Evolutionary conservation across 805 yeast species (phyloP).

Genomic region (Hanseniaspora jakobsenii): DNA sequence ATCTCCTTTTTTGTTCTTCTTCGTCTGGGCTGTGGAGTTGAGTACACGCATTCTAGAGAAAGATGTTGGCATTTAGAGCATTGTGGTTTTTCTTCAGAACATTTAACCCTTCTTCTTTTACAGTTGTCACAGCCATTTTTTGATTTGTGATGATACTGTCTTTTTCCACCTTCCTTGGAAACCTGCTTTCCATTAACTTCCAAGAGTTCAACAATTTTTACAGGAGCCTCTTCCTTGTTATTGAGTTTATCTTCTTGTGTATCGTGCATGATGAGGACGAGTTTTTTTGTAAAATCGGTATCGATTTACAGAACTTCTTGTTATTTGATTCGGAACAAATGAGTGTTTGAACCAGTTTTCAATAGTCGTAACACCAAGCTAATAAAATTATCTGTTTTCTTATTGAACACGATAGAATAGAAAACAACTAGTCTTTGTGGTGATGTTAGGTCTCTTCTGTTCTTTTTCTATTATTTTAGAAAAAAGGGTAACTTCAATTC

Average conservation of each 20-base stretch:
- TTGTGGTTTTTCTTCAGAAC: constrained; percentile 74
- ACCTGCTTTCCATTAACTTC: constrained; percentile 32
- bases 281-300: too few relatives aligned
- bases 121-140: constrained; percentile 84
- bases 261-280: too few relatives aligned
- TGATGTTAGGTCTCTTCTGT: too few relatives aligned
- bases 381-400: too few relatives aligned
- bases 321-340: too few relatives aligned
- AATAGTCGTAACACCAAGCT: too few relatives aligned
- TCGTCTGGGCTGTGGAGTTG: constrained; percentile 24
- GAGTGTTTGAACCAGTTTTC: too few relatives aligned
- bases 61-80: constrained; percentile 72
- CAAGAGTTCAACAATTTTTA: constrained; percentile 26
- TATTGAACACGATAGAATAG: too few relatives aligned
- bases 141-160: constrained; percentile 82
- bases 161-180: constrained; percentile 37
- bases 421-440: too few relatives aligned
- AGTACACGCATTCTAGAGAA: constrained; percentile 65
- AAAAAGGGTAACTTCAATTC: too few relatives aligned
- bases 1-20: constrained; percentile 18
- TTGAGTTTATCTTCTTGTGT: background rate
- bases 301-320: too few relatives aligned
- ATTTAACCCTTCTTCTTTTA: constrained; percentile 78
- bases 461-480: too few relatives aligned
- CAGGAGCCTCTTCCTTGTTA: constrained; percentile 18